These are phyloP conservation scores for Boletellus deceptivus DNA, from an alignment of 1,284 basidiomycete genomes.

Conservation along the genomic window DNA sequence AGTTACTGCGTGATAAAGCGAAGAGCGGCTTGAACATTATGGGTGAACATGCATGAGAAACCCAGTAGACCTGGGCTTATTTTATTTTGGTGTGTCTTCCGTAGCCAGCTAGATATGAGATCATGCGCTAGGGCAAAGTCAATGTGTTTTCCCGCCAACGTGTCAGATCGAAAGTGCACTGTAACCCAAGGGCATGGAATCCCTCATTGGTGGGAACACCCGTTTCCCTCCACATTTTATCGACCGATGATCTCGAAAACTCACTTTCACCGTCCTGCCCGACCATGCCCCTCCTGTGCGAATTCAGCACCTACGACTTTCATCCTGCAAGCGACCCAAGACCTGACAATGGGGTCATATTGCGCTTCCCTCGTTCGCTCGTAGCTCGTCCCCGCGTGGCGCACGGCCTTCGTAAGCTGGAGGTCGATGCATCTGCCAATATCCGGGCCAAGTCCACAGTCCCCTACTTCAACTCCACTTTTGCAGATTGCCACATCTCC, in stretches of 20 bases:
- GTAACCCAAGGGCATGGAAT: too few relatives aligned
- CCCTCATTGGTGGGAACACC: too few relatives aligned
- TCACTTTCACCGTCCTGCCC: neutral
- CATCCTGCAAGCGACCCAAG: neutral
- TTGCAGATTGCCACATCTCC: slow-evolving; percentile 15
- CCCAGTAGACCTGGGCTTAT: too few relatives aligned
- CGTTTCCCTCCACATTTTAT: too few relatives aligned
- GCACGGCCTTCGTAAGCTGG: slow-evolving; percentile 16
- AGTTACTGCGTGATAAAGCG: too few relatives aligned
- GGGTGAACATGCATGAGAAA: too few relatives aligned
- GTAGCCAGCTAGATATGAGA: too few relatives aligned
- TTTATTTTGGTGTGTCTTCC: too few relatives aligned
- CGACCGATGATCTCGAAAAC: neutral
- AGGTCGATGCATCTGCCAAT: slow-evolving; percentile 4
- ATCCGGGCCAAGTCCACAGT: slow-evolving; percentile 13
- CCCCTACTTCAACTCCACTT: slow-evolving; percentile 6
- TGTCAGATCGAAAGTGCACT: too few relatives aligned
- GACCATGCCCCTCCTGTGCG: slow-evolving; percentile 16
- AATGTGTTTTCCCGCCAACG: too few relatives aligned
- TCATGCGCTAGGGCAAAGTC: too few relatives aligned
- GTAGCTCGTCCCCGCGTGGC: slow-evolving; percentile 18
- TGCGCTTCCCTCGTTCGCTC: slow-evolving; percentile 15
- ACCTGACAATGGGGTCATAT: slow-evolving; percentile 6
- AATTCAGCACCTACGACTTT: slow-evolving; percentile 13
- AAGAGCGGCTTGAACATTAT: too few relatives aligned